These are phyloP conservation scores for Diaporthe vexans DNA, from an alignment of 2,329 filamentous ascomycete species.

Conservation along the genomic window DNA sequence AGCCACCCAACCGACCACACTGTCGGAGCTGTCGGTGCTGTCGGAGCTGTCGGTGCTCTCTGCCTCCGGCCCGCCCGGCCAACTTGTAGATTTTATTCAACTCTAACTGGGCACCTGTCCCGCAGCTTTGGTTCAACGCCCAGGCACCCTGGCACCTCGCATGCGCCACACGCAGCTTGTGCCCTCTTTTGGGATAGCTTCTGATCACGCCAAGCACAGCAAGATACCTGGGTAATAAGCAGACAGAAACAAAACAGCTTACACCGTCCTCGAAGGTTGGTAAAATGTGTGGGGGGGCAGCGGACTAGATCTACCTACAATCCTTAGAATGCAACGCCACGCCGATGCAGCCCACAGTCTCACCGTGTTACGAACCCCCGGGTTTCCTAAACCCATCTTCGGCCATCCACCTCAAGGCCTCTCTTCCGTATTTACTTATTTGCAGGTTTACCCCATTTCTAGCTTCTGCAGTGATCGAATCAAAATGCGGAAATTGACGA, in stretches of 20 bases:
- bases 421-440: not conserved
- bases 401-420: slow-evolving; percentile 20
- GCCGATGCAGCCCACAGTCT: slow-evolving; percentile 12
- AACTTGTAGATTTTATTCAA: no score
- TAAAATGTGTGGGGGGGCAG: slow-evolving; percentile 8
- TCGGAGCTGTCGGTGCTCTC: no score
- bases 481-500: slow-evolving; percentile 7
- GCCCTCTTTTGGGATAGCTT: no score
- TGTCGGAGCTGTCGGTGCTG: no score
- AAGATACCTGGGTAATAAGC: not conserved
- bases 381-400: not conserved
- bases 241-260: not conserved
- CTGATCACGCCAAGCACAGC: no score
- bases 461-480: slow-evolving; percentile 6
- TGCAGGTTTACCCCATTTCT: slow-evolving; percentile 2
- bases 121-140: no score
- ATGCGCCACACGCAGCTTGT: no score
- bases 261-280: no score
- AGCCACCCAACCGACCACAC: no score
- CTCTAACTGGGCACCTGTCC: no score
- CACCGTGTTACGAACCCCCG: slow-evolving; percentile 7
- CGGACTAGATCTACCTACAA: not conserved
- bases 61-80: no score
- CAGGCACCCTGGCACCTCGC: no score
- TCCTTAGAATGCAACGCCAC: slow-evolving; percentile 22